A percentile compares a stretch with the other conserved stretches of the same genome.
These are phyloP conservation scores for Pseudogymnoascus sp. DNA, from an alignment of 2,329 filamentous ascomycete genomes.

Conservation along the genomic window DNA sequence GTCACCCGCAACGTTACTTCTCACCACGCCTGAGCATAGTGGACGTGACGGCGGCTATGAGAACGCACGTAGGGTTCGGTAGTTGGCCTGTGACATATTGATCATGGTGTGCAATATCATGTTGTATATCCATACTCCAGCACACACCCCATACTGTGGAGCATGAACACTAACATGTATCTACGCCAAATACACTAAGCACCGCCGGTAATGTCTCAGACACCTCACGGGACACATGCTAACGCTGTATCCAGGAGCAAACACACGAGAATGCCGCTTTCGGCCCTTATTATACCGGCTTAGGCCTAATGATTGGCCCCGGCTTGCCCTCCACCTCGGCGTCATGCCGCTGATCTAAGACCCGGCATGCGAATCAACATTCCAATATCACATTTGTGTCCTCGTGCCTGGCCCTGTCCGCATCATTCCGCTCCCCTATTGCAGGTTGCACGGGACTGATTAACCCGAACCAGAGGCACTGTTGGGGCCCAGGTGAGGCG, in stretches of 20 bases:
- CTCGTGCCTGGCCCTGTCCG: neutral
- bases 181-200: neutral
- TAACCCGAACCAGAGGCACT: neutral
- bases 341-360: neutral
- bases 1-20: constrained; percentile 6
- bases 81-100: neutral
- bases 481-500: neutral
- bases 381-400: neutral
- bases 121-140: neutral
- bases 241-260: constrained; percentile 1
- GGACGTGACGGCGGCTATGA: neutral
- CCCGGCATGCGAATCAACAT: neutral
- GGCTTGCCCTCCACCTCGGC: neutral
- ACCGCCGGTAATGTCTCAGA: neutral
- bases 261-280: neutral
- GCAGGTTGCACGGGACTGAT: neutral
- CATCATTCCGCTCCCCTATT: neutral
- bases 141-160: neutral
- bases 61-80: neutral
- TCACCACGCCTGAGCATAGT: neutral
- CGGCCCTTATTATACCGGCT: neutral
- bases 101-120: neutral
- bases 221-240: neutral
- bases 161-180: neutral
- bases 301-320: neutral